Conservation (phyloP, 345 rosid species). For the Camelina neglecta region DNA sequence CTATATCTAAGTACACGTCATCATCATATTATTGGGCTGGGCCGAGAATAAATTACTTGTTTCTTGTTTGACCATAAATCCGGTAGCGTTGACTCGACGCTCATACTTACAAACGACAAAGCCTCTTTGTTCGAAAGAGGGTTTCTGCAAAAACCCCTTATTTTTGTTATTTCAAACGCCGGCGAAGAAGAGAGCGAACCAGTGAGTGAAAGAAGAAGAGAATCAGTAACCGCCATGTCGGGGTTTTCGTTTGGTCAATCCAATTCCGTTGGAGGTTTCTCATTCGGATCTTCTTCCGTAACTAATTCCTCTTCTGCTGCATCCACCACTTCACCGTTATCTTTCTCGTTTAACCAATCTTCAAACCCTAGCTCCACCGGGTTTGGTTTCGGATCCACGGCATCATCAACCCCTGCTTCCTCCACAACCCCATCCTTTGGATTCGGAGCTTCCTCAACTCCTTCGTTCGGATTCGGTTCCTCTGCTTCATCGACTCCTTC, state of each 20-base stretch:
- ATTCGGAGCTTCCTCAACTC: slow-evolving; percentile 42
- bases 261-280: slow-evolving; percentile 38
- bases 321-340: slow-evolving; percentile 45
- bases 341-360: slow-evolving; percentile 45
- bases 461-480: slow-evolving; percentile 41
- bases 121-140: slow-evolving; percentile 4
- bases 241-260: slow-evolving; percentile 54
- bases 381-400: slow-evolving; percentile 44
- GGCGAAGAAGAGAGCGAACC: slow-evolving; percentile 34
- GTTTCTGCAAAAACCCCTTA: slow-evolving; percentile 37
- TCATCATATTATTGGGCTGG: slow-evolving; percentile 25
- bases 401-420: slow-evolving; percentile 29
- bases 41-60: neutral
- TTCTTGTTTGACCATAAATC: slow-evolving; percentile 3
- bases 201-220: slow-evolving; percentile 36
- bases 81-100: slow-evolving; percentile 32
- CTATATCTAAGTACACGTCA: neutral
- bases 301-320: slow-evolving; percentile 47
- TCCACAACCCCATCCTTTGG: slow-evolving; percentile 47
- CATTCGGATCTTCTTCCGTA: slow-evolving; percentile 52
- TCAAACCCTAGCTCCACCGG: slow-evolving; percentile 48
- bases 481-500: slow-evolving; percentile 40
- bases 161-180: slow-evolving; percentile 15
- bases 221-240: slow-evolving; percentile 40
- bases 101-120: neutral